Conservation (phyloP, 1,284 basidiomycete species). For the Irpex rosettiformis region DNA sequence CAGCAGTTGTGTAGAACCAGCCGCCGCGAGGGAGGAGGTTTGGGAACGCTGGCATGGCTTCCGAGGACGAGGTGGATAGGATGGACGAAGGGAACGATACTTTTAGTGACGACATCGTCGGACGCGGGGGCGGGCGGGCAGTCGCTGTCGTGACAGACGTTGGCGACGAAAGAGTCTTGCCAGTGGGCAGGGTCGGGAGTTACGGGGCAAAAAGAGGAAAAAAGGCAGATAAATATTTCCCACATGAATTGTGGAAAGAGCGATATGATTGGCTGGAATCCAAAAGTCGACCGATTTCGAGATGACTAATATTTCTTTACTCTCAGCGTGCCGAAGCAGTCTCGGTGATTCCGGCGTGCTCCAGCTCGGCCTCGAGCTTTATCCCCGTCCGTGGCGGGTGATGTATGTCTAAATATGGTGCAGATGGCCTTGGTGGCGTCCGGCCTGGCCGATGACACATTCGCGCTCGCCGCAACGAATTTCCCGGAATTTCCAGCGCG, state of each 20-base stretch:
- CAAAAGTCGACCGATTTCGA: conserved; percentile 7
- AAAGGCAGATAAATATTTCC: background rate
- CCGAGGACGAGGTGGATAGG: conserved; percentile 33
- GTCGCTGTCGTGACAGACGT: conserved; percentile 5
- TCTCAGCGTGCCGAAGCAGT: background rate
- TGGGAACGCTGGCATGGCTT: conserved; percentile 40
- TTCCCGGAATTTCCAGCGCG: background rate
- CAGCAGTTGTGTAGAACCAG: conserved; percentile 68
- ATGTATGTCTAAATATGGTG: background rate
- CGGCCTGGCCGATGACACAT: background rate
- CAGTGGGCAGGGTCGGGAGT: background rate
- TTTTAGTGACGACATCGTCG: conserved; percentile 13
- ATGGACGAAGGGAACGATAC: conserved; percentile 18
- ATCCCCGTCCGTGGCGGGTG: background rate
- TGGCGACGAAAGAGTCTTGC: background rate
- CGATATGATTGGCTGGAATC: conserved; percentile 6
- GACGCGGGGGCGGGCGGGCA: conserved; percentile 13
- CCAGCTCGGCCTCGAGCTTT: background rate
- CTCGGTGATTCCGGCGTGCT: background rate
- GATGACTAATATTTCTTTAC: background rate
- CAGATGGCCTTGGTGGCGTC: background rate
- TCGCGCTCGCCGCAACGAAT: too few relatives aligned
- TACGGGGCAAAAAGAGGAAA: background rate
- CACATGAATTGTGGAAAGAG: background rate
- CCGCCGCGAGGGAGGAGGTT: conserved; percentile 33